Evolutionary conservation across 2,329 filamentous ascomycete species (phyloP).

Genomic region (Apiospora phragmitis): DNA sequence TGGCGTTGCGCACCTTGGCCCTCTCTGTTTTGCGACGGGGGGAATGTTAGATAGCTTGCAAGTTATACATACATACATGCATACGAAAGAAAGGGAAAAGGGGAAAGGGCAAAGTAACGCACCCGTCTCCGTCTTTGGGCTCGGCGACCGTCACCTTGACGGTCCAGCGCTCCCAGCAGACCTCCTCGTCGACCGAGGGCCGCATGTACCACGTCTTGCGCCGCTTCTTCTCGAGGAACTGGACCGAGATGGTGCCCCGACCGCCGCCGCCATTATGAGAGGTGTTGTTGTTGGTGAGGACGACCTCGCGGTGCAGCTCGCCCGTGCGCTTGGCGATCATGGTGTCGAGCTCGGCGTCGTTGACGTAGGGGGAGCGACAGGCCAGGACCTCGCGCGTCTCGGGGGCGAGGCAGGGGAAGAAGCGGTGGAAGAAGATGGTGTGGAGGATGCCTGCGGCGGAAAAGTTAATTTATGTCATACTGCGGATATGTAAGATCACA

Average conservation of each 20-base stretch:
- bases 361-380: conserved; percentile 87
- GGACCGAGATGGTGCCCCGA: conserved; percentile 73
- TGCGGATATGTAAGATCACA: background rate
- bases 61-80: background rate
- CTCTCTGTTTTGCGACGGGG: conserved; percentile 75
- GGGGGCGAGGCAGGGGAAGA: conserved; percentile 85
- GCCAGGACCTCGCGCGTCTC: conserved; percentile 87
- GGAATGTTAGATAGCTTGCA: too few relatives aligned
- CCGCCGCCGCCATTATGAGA: conserved; percentile 8
- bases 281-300: conserved; percentile 50
- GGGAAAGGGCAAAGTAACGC: conserved; percentile 33
- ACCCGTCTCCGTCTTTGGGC: conserved; percentile 86
- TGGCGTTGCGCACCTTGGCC: conserved; percentile 83
- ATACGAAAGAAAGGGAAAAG: background rate
- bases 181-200: conserved; percentile 70
- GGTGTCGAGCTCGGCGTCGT: conserved; percentile 88
- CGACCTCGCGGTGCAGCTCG: conserved; percentile 76
- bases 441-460: conserved; percentile 74
- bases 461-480: background rate
- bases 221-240: conserved; percentile 93
- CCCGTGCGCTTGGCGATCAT: conserved; percentile 87
- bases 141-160: conserved; percentile 91
- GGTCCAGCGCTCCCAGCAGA: conserved; percentile 97
- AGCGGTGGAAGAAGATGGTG: conserved; percentile 98
- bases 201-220: conserved; percentile 78